These are phyloP conservation scores for Cryptococcus floricola DNA, from an alignment of 1,284 basidiomycete species.

Conservation along the genomic window DNA sequence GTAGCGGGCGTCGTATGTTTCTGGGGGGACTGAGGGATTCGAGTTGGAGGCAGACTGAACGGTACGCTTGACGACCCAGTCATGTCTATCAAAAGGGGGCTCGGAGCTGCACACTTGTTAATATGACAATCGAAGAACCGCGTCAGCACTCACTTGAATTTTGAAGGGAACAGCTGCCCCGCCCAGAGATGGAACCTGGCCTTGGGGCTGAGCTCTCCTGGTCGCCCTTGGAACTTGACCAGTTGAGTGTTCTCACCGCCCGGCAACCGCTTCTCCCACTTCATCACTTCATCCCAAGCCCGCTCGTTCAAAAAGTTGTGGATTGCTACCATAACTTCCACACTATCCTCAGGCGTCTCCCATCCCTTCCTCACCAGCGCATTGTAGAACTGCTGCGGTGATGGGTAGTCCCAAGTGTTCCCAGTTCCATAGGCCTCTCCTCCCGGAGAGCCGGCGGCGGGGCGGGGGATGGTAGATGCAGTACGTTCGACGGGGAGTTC, in stretches of 20 bases:
- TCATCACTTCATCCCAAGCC: slow-evolving; percentile 91
- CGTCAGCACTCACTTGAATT: slow-evolving; percentile 68
- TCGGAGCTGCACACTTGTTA: slow-evolving; percentile 58
- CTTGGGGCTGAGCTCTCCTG: slow-evolving; percentile 74
- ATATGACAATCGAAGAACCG: background rate
- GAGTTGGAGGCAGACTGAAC: slow-evolving; percentile 3
- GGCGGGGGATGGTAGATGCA: slow-evolving; percentile 80
- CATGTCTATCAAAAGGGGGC: slow-evolving; percentile 97
- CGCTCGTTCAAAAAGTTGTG: slow-evolving; percentile 98
- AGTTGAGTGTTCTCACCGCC: slow-evolving; percentile 59
- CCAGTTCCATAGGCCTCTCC: slow-evolving; percentile 30
- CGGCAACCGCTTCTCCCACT: slow-evolving; percentile 76
- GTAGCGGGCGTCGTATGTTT: slow-evolving; percentile 63
- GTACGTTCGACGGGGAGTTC: slow-evolving; percentile 71
- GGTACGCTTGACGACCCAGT: slow-evolving; percentile 82
- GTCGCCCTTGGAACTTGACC: slow-evolving; percentile 81
- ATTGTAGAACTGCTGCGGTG: slow-evolving; percentile 98
- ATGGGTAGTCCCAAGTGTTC: slow-evolving; percentile 88
- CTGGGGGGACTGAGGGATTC: slow-evolving; percentile 56
- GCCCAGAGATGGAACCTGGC: slow-evolving; percentile 80
- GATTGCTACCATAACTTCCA: slow-evolving; percentile 96
- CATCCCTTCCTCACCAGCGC: slow-evolving; percentile 94
- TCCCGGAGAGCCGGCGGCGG: slow-evolving; percentile 48
- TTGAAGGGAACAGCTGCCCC: slow-evolving; percentile 79
- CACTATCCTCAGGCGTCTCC: slow-evolving; percentile 95